Evolutionary conservation across 495 filamentous ascomycete species (phyloP).

Genomic region (Penicillium coffeae): DNA sequence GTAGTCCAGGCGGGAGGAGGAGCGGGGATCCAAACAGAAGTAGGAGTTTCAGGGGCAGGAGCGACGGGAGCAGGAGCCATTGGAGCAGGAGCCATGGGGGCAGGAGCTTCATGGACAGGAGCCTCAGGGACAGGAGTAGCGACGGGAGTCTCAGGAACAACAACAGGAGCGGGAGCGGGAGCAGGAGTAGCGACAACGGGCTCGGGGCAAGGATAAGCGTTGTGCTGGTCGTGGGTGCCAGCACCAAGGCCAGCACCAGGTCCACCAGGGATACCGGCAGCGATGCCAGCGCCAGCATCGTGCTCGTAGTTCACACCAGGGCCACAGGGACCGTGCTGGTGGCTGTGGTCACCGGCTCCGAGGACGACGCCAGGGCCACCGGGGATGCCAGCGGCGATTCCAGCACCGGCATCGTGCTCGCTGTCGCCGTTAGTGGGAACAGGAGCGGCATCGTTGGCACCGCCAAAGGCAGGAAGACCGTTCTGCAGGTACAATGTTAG

Average conservation of each 20-base stretch:
- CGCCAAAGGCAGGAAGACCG: slow-evolving; percentile 11
- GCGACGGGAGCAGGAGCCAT: neutral
- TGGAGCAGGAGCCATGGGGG: slow-evolving; percentile 1
- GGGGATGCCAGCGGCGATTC: slow-evolving; percentile 27
- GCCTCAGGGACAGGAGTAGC: slow-evolving; percentile 8
- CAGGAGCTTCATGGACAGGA: slow-evolving; percentile 8
- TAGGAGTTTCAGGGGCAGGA: neutral
- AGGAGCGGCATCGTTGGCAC: slow-evolving; percentile 6
- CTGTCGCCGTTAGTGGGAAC: slow-evolving; percentile 18
- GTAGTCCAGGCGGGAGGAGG: slow-evolving; percentile 16
- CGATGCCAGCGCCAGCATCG: slow-evolving; percentile 17
- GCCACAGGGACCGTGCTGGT: slow-evolving; percentile 19
- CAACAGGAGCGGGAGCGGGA: slow-evolving; percentile 5
- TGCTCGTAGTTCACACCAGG: slow-evolving; percentile 15
- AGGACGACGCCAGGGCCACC: slow-evolving; percentile 23
- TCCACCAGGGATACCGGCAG: slow-evolving; percentile 31
- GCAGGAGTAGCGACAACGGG: slow-evolving; percentile 6
- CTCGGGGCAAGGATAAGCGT: slow-evolving; percentile 21
- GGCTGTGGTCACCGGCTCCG: slow-evolving; percentile 15
- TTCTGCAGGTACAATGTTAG: slow-evolving; percentile 5
- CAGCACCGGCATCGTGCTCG: slow-evolving; percentile 25
- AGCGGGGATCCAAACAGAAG: neutral
- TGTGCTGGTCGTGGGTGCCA: slow-evolving; percentile 18
- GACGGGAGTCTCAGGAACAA: neutral
- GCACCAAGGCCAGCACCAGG: slow-evolving; percentile 20